Evolutionary conservation across 2,329 filamentous ascomycete genomes (phyloP), one percentile per base, ranked within the genome.

Genomic region (Colletotrichum noveboracense): DNA sequence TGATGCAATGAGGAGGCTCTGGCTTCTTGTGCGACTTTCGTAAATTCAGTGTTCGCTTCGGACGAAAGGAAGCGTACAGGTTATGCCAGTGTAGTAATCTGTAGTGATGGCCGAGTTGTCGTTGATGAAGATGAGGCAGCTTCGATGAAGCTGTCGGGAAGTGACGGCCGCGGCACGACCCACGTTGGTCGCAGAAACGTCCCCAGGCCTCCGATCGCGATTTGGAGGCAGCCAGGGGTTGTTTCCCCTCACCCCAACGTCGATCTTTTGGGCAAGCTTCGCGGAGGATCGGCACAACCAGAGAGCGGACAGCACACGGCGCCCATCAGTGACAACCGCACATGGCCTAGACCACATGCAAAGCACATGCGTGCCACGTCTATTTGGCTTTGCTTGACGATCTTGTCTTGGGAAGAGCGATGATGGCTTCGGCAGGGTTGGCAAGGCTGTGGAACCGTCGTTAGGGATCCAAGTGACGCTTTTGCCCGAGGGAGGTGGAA

Each of bases 231-330:
- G 26, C 28, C 69, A 64, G 58, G 56, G 24, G 52, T 26, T 8
- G 36, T 26, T 26, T 24, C 28, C 24, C 24, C 55, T 55, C 48
- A 55, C 55, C 62, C 61, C 62, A 10, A 61, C 21, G 64, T 36
- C 67, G 70, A 71, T 73, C 69, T 75, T 60, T 55, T 14, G 38
- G 69, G 55, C 68, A 28, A 71, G 67, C 52, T 74, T 61, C 67
- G 71, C 36, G 56, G 28, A 75, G 38, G 69, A 73, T 73, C 56
- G 26, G 73, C 73, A 43, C n/a, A 48, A 36, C 32, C 24, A 69
- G 24, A 75, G 62, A 30, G 28, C 62, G 62, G 26, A 38, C 48
- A 55, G 43, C 34, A 38, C 62, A 60, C 56, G 38, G 61, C 52
- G 14, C 36, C 34, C 38, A 34, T 32, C 18, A 62, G 26, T 34